A percentile compares a stretch with the other conserved stretches of the same genome.
Evolutionary conservation across 164 flowering plant species (phyloP).

Genomic region (Magnolia kwangsiensis): DNA sequence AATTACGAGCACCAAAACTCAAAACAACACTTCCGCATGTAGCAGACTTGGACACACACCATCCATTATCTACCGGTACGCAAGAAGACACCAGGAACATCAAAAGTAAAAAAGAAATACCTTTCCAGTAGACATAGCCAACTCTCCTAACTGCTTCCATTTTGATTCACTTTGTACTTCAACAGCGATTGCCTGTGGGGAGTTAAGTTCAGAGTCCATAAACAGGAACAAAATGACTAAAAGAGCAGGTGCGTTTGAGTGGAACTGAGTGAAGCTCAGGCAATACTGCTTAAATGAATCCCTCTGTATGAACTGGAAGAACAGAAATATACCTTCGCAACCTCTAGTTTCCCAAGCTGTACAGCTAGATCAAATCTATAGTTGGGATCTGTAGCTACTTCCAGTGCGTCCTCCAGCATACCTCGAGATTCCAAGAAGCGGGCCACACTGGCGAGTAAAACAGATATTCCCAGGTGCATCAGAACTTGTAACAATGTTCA

Average conservation of each 20-base stretch:
- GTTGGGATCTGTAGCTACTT: constrained; percentile 96
- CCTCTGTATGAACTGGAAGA: too few species aligned
- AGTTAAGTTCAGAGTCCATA: not conserved
- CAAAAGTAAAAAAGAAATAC: constrained; percentile 23
- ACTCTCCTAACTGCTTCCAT: constrained; percentile 98
- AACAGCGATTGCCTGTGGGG: constrained; percentile 69
- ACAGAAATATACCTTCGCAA: constrained; percentile 64
- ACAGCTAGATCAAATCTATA: constrained; percentile 94
- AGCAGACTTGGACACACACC: too few species aligned
- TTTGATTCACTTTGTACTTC: constrained; percentile 89
- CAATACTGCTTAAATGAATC: too few species aligned
- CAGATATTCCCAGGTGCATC: constrained; percentile 1
- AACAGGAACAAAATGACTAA: not conserved
- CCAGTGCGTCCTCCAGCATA: constrained; percentile 92
- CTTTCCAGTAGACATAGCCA: constrained; percentile 95
- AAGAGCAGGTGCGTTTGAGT: not conserved
- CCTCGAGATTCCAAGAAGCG: constrained; percentile 95
- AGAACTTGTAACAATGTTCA: not conserved
- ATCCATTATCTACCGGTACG: not conserved
- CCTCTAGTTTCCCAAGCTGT: constrained; percentile 81
- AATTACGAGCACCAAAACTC: too few species aligned
- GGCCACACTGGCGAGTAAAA: constrained; percentile 58
- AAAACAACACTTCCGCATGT: too few species aligned
- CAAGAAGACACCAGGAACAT: not conserved
- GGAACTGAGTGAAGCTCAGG: too few species aligned